These are phyloP conservation scores for Globisporangium perplexum DNA, from an alignment of 352 stramenopile genomes.

Conservation along the genomic window DNA sequence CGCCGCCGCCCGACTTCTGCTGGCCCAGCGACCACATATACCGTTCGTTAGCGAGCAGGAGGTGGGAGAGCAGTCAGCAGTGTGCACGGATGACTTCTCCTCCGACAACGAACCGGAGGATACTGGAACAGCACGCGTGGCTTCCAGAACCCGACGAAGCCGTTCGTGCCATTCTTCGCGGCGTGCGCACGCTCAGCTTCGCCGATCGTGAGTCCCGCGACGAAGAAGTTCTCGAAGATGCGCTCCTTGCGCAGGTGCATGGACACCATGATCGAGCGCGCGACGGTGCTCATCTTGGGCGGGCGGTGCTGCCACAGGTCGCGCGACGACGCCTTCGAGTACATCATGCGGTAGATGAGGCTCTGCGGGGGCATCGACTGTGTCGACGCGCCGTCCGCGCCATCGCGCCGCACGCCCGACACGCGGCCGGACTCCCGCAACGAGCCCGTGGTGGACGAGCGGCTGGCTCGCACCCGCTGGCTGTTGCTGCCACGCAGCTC, in stretches of 20 bases:
- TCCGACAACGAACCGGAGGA: slow-evolving; percentile 29
- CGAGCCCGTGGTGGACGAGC: slow-evolving; percentile 57
- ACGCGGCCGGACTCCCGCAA: slow-evolving; percentile 5
- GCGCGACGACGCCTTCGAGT: slow-evolving; percentile 50
- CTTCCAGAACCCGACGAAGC: slow-evolving; percentile 59
- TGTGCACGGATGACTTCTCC: neutral
- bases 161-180: slow-evolving; percentile 13
- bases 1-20: slow-evolving; percentile 21
- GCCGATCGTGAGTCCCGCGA: slow-evolving; percentile 40
- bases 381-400: slow-evolving; percentile 3
- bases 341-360: slow-evolving; percentile 76
- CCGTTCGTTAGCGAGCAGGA: neutral
- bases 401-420: neutral
- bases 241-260: slow-evolving; percentile 79
- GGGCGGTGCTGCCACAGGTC: slow-evolving; percentile 38
- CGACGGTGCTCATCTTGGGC: slow-evolving; percentile 51
- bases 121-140: slow-evolving; percentile 69
- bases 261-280: slow-evolving; percentile 69
- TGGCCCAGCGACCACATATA: neutral
- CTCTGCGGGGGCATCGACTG: slow-evolving; percentile 36
- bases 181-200: slow-evolving; percentile 25
- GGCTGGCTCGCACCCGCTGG: slow-evolving; percentile 24
- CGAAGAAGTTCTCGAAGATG: slow-evolving; percentile 82
- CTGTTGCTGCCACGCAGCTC: slow-evolving; percentile 21
- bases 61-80: slow-evolving; percentile 3